These are phyloP conservation scores for Pythium volutum DNA, from an alignment of 352 stramenopile species.

Conservation along the genomic window DNA sequence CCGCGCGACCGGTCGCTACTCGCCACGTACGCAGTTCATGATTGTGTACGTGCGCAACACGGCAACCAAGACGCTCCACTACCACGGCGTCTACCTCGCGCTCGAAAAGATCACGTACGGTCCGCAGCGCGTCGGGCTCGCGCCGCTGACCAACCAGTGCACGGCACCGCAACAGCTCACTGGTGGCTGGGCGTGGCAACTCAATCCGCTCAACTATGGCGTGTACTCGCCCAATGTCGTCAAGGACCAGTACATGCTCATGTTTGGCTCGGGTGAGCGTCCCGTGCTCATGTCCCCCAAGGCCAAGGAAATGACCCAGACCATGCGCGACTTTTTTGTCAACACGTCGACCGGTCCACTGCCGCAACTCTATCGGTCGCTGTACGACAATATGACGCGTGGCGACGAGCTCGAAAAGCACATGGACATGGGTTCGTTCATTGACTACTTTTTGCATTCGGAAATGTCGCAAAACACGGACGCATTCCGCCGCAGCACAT, in stretches of 20 bases:
- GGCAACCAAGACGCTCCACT: slow-evolving; percentile 25
- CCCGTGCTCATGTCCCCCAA: slow-evolving; percentile 53
- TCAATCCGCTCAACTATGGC: slow-evolving; percentile 61
- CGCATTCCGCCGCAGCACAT: slow-evolving; percentile 70
- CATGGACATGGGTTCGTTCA: slow-evolving; percentile 65
- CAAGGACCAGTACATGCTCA: slow-evolving; percentile 66
- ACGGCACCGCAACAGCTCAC: slow-evolving; percentile 37
- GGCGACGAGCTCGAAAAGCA: slow-evolving; percentile 49
- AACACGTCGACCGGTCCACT: slow-evolving; percentile 53
- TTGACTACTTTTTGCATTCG: slow-evolving; percentile 76
- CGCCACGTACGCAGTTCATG: slow-evolving; percentile 52
- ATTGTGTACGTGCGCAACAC: slow-evolving; percentile 54
- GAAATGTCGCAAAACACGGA: slow-evolving; percentile 82
- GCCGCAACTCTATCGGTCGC: slow-evolving; percentile 55
- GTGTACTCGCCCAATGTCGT: slow-evolving; percentile 74
- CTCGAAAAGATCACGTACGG: slow-evolving; percentile 77
- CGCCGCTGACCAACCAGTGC: slow-evolving; percentile 42
- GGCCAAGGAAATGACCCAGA: slow-evolving; percentile 47
- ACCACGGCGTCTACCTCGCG: slow-evolving; percentile 65
- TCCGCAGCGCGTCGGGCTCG: slow-evolving; percentile 56
- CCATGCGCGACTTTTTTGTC: slow-evolving; percentile 76
- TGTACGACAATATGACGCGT: slow-evolving; percentile 75
- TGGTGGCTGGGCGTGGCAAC: slow-evolving; percentile 80
- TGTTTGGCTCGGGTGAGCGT: slow-evolving; percentile 69
- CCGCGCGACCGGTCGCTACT: slow-evolving; percentile 63